Evolutionary conservation across 2,329 filamentous ascomycete genomes (phyloP).

Genomic region (Rutstroemia sp.): DNA sequence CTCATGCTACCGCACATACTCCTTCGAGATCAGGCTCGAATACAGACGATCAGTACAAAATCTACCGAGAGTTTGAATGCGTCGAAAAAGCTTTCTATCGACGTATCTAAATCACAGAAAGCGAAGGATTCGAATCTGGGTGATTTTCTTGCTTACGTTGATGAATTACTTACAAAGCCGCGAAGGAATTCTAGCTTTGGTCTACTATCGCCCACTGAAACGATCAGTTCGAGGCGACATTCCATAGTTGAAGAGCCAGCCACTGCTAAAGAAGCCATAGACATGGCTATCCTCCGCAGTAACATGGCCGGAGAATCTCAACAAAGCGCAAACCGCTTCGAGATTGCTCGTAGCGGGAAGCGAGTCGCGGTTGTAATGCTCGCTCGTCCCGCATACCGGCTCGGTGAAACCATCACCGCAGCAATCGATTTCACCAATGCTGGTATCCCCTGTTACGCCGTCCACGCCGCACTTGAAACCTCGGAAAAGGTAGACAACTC

Average conservation of each 20-base stretch:
- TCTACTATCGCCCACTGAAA: constrained; percentile 65
- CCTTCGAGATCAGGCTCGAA: constrained; percentile 66
- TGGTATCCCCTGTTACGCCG: constrained; percentile 75
- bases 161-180: constrained; percentile 60
- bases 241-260: constrained; percentile 49
- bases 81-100: constrained; percentile 13
- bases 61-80: constrained; percentile 6
- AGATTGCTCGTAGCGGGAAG: constrained; percentile 86
- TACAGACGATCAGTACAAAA: constrained; percentile 22
- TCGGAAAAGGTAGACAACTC: constrained; percentile 73
- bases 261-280: constrained; percentile 77
- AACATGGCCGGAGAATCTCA: constrained; percentile 60
- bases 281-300: constrained; percentile 81
- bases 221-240: constrained; percentile 45
- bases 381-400: constrained; percentile 76
- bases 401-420: constrained; percentile 81
- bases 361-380: constrained; percentile 88
- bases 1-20: constrained; percentile 91
- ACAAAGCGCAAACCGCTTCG: constrained; percentile 85
- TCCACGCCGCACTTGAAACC: constrained; percentile 80
- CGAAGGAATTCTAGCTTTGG: constrained; percentile 47
- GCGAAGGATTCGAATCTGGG: constrained; percentile 37
- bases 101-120: constrained; percentile 20
- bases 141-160: constrained; percentile 71
- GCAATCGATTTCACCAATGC: constrained; percentile 76